phyloP scores from a whole-genome alignment of 2,329 filamentous ascomycete species.

The Setomelanomma holmii region DNA sequence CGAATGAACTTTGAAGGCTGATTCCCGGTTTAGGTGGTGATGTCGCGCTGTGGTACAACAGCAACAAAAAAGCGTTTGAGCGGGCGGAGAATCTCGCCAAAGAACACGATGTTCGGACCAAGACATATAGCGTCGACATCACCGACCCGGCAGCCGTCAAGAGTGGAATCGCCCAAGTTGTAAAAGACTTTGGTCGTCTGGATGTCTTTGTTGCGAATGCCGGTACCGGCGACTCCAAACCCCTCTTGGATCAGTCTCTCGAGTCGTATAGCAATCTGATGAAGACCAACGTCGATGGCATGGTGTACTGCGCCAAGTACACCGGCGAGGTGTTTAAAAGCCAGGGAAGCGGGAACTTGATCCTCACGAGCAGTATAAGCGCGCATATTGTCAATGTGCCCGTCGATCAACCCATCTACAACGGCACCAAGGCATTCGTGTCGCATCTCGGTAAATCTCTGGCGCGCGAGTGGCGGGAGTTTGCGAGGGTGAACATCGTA shows the following conservation, averaged over 20 bases:
- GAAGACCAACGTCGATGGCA: constrained; percentile 75
- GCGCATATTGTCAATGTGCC: constrained; percentile 83
- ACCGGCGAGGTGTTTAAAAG: constrained; percentile 52
- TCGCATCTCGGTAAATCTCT: constrained; percentile 67
- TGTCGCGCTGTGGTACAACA: constrained; percentile 56
- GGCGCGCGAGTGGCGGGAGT: constrained; percentile 72
- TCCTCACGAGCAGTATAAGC: constrained; percentile 73
- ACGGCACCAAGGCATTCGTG: constrained; percentile 65
- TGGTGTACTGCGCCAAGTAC: constrained; percentile 53
- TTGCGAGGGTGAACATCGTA: constrained; percentile 70
- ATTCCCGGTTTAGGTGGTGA: constrained; percentile 53
- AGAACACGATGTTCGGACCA: constrained; percentile 65
- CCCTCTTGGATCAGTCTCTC: constrained; percentile 62
- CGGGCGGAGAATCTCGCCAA: constrained; percentile 64
- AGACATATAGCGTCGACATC: constrained; percentile 69
- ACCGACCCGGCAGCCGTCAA: constrained; percentile 61
- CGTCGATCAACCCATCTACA: constrained; percentile 62
- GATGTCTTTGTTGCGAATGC: constrained; percentile 73
- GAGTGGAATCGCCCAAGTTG: constrained; percentile 64
- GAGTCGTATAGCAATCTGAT: constrained; percentile 69
- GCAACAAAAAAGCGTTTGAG: constrained; percentile 64
- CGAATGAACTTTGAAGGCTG: too few species aligned
- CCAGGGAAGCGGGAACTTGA: constrained; percentile 62
- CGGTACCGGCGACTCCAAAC: constrained; percentile 64
- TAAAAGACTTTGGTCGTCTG: constrained; percentile 72